These are phyloP conservation scores for Galerina marginata DNA, from an alignment of 768 basidiomycete genomes.

Conservation along the genomic window DNA sequence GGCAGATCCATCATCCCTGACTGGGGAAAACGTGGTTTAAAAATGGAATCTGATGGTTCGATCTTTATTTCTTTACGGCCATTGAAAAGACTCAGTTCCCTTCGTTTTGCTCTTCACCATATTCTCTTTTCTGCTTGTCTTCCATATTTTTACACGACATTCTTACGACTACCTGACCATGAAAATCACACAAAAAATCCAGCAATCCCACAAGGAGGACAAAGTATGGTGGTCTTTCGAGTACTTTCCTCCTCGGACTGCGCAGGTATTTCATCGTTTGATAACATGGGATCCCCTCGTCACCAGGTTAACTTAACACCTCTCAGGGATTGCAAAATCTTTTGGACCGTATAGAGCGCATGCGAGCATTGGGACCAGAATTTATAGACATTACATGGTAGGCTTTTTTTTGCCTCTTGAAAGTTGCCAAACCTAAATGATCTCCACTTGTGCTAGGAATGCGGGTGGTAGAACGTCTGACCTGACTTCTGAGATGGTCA, in stretches of 20 bases:
- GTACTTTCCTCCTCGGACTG: slow-evolving; percentile 95
- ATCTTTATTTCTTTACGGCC: slow-evolving; percentile 24
- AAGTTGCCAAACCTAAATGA: slow-evolving; percentile 4
- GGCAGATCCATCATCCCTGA: slow-evolving; percentile 13
- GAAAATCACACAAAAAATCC: slow-evolving; percentile 96
- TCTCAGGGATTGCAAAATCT: slow-evolving; percentile 90
- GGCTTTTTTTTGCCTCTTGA: slow-evolving; percentile 18
- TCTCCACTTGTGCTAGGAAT: slow-evolving; percentile 63
- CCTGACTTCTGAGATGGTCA: slow-evolving; percentile 91
- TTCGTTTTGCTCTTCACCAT: slow-evolving; percentile 19
- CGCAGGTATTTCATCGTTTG: slow-evolving; percentile 65
- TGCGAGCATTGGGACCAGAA: slow-evolving; percentile 93
- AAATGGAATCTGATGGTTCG: slow-evolving; percentile 34
- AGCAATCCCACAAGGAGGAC: slow-evolving; percentile 82
- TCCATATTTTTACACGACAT: slow-evolving; percentile 21
- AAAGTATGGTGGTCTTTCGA: slow-evolving; percentile 99
- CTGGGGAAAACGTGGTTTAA: slow-evolving; percentile 31
- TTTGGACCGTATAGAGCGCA: slow-evolving; percentile 97
- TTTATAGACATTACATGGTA: slow-evolving; percentile 98
- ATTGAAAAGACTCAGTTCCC: background rate
- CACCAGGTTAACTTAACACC: background rate
- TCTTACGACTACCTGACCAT: slow-evolving; percentile 47
- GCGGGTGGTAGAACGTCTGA: slow-evolving; percentile 96
- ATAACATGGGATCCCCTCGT: background rate
- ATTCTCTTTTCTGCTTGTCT: slow-evolving; percentile 24